These are phyloP conservation scores for Aspergillus tubingensis DNA, from an alignment of 2,329 filamentous ascomycete genomes.

Conservation along the genomic window DNA sequence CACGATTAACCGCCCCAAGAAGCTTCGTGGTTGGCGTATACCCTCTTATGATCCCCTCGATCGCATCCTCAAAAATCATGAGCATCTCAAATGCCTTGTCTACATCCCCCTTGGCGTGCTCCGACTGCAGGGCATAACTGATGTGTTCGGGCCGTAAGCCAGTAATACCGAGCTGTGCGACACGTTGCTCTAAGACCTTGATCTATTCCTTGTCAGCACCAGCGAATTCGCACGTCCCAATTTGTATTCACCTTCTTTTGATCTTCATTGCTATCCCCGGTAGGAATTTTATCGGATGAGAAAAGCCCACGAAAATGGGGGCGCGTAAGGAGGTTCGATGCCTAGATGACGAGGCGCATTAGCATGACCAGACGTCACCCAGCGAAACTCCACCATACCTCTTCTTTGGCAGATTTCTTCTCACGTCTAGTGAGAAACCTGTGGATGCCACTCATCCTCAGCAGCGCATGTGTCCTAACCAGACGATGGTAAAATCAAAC, in stretches of 20 bases:
- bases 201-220: constrained; percentile 42
- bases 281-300: constrained; percentile 23
- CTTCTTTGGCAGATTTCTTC: constrained; percentile 37
- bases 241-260: constrained; percentile 36
- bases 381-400: constrained; percentile 23
- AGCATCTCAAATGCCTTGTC: constrained; percentile 77
- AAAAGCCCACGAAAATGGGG: constrained; percentile 37
- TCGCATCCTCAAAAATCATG: constrained; percentile 75
- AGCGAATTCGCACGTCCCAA: not conserved
- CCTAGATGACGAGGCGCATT: constrained; percentile 20
- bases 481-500: constrained; percentile 7
- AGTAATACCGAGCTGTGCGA: constrained; percentile 57
- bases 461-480: constrained; percentile 3
- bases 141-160: constrained; percentile 64
- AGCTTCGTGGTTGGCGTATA: constrained; percentile 73
- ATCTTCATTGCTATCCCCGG: constrained; percentile 30
- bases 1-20: constrained; percentile 82
- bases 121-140: constrained; percentile 61
- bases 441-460: constrained; percentile 45
- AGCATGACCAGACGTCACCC: constrained; percentile 8
- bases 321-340: constrained; percentile 26
- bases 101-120: constrained; percentile 67
- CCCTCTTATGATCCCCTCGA: constrained; percentile 73
- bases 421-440: constrained; percentile 45
- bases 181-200: constrained; percentile 54